Evolutionary conservation across 2,329 filamentous ascomycete genomes (phyloP).

Genomic region (Talaromyces sp.): DNA sequence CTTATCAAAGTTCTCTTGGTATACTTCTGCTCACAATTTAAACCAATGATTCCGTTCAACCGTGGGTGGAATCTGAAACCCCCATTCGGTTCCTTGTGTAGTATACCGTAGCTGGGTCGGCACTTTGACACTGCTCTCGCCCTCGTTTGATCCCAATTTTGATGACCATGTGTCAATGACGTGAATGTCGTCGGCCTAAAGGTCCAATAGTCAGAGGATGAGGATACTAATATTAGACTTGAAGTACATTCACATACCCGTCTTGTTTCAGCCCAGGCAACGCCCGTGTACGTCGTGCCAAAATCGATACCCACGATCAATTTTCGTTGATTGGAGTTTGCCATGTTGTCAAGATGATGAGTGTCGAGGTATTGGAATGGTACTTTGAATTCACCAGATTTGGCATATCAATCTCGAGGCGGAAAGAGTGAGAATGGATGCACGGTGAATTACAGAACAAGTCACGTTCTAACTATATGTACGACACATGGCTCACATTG

Average conservation of each 20-base stretch:
- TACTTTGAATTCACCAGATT: neutral
- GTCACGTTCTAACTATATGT: neutral
- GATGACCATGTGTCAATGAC: neutral
- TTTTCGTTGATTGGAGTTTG: conserved; percentile 87
- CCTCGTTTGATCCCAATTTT: neutral
- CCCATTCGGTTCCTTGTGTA: conserved; percentile 99
- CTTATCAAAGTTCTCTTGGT: neutral
- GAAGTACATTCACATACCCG: conserved; percentile 40
- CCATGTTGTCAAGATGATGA: neutral
- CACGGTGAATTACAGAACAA: neutral
- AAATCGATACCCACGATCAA: conserved; percentile 99
- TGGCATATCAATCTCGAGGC: neutral
- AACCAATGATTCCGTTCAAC: conserved; percentile 99
- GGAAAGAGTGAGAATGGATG: too few species aligned
- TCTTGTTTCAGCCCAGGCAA: conserved; percentile 65
- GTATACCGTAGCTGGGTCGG: conserved; percentile 98
- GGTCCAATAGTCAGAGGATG: neutral
- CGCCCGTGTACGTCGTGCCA: conserved; percentile 96
- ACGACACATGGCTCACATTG: neutral
- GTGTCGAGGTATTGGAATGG: neutral
- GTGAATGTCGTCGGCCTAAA: neutral
- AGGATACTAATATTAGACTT: conserved; percentile 70
- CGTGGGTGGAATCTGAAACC: conserved; percentile 92
- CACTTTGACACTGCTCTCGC: conserved; percentile 86
- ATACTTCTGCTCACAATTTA: conserved; percentile 73